Evolutionary conservation across 2,329 filamentous ascomycete genomes (phyloP).

Genomic region (Verticillium klebahnii): DNA sequence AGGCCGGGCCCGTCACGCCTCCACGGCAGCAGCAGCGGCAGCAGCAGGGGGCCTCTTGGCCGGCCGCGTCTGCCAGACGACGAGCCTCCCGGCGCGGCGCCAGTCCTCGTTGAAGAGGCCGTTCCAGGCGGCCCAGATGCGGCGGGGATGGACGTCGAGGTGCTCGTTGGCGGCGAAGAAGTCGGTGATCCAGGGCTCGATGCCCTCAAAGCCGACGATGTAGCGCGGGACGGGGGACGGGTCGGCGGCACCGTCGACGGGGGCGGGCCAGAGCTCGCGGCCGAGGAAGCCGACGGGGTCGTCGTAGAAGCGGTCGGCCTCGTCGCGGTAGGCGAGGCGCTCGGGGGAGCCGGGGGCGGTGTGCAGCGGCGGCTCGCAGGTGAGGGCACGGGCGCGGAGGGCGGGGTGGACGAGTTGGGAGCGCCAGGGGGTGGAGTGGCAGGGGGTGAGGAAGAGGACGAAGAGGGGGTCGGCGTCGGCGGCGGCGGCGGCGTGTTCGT

Average conservation of each 20-base stretch:
- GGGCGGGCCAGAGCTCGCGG: conserved; percentile 43
- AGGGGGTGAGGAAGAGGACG: conserved; percentile 86
- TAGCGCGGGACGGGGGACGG: conserved; percentile 45
- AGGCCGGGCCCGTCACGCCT: not conserved
- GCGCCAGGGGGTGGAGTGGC: conserved; percentile 94
- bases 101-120: conserved; percentile 60
- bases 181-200: conserved; percentile 40
- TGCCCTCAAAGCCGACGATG: conserved; percentile 57
- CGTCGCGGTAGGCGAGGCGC: conserved; percentile 71
- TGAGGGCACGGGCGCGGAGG: conserved; percentile 77
- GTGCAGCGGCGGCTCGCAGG: conserved; percentile 78
- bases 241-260: conserved; percentile 5
- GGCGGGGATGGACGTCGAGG: conserved; percentile 36
- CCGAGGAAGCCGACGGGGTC: conserved; percentile 52
- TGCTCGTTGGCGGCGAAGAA: conserved; percentile 36
- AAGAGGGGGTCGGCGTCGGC: conserved; percentile 43
- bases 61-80: conserved; percentile 54
- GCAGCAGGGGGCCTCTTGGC: not conserved
- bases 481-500: conserved; percentile 18
- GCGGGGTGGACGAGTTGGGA: conserved; percentile 74
- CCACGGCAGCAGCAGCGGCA: not conserved
- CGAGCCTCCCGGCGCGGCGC: conserved; percentile 49
- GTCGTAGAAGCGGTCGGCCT: conserved; percentile 88
- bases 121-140: conserved; percentile 55
- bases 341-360: conserved; percentile 53